Base-by-base conservation (phyloP, 441 rosid species). In the Pelargonium cotyledonis region DNA sequence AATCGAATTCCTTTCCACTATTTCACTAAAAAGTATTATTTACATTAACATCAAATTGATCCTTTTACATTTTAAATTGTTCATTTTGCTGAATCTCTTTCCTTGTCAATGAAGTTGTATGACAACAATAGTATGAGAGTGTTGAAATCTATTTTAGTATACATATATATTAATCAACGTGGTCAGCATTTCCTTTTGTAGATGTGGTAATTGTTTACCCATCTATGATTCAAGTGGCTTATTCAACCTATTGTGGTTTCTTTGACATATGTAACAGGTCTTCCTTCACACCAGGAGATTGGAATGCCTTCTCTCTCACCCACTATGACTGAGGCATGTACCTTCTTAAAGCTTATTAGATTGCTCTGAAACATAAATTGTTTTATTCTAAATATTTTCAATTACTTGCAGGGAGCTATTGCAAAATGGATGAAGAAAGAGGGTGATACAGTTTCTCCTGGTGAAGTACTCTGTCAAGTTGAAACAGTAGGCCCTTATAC, bases 221-320 rank as follows among this genome's bases (percentile, higher is more conserved):
- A 7, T 41, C 29, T 65, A 26, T 6, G 12, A 16, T 57, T 60
- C 38, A 15, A 16, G 8, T 62, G 65, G 41, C 53, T 65, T 18
- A 23, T 71, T 69, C 65, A 19, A 71, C 68, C 72, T 68, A 64
- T 67, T 68, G 58, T 72, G 23, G 38, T 38, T 26, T 65, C 65
- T 66, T 70, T 8, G 35, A 76, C 69, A 53, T 70, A 43, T 77
- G 72, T 80, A 81, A 72, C 87, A 94, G 97, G 87, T 77, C 86
- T 94, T 74, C 99, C 97, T 69, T 86, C 95, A 44, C 95, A 94
- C 76, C 97, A 95, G 78, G 96, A 88, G 83, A 88, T 95, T 38
- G 97, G 99, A 75, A 95, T 95, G 99, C 99, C 99, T 76, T 95
- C 97, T 61, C 97, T 95, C 63, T 94, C 99, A 4, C 99, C 97